A percentile compares a stretch with the other conserved stretches of the same genome.
Evolutionary conservation across 306 rosid genomes (phyloP).

Genomic region (Astragalus membranaceus): DNA sequence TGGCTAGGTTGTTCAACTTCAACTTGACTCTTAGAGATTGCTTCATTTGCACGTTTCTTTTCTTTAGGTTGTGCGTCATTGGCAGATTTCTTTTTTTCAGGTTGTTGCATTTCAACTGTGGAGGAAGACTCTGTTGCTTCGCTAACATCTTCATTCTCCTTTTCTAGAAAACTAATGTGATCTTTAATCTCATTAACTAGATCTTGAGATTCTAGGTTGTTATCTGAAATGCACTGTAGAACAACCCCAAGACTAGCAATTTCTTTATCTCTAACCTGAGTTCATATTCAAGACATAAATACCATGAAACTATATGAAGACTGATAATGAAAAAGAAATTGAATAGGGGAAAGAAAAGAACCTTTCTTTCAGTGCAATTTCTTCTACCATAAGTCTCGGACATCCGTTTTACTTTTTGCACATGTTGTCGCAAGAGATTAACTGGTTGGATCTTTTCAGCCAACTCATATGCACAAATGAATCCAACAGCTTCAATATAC

Average conservation of each 20-base stretch:
- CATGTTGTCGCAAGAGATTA: conserved; percentile 24
- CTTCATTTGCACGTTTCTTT: neutral
- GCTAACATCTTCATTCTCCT: neutral
- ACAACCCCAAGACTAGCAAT: conserved; percentile 27
- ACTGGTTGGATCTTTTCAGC: conserved; percentile 33
- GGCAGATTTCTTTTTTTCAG: neutral
- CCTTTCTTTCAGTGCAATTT: conserved; percentile 19
- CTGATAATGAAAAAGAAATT: neutral
- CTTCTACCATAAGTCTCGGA: neutral
- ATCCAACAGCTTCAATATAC: conserved; percentile 44
- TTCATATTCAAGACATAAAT: neutral
- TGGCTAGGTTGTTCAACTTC: neutral
- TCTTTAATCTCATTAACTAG: conserved; percentile 20
- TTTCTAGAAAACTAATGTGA: conserved; percentile 24
- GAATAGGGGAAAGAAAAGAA: conserved; percentile 2
- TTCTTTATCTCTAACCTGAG: conserved; percentile 40
- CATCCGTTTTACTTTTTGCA: neutral
- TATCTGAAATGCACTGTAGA: conserved; percentile 36
- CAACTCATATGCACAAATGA: conserved; percentile 44
- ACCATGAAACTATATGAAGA: neutral
- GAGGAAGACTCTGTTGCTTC: neutral
- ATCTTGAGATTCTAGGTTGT: conserved; percentile 29
- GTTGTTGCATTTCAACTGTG: neutral
- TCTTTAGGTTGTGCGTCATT: neutral
- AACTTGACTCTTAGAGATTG: neutral